These are phyloP conservation scores for Rhododendron mucronatum DNA, from an alignment of 148 eudicot species.

Conservation along the genomic window DNA sequence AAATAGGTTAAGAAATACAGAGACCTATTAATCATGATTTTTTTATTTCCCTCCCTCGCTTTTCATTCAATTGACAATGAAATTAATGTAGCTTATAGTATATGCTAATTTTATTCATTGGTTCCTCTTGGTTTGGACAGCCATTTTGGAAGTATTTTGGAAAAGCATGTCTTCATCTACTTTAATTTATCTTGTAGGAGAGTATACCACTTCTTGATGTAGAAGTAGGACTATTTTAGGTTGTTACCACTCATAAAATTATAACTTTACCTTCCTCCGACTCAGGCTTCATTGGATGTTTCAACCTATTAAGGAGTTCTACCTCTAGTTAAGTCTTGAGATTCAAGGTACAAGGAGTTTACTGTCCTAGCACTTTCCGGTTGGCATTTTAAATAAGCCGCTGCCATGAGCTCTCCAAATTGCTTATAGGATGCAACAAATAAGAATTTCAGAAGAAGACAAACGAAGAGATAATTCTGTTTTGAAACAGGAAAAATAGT, in stretches of 20 bases:
- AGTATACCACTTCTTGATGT: background rate
- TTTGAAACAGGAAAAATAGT: background rate
- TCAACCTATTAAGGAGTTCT: background rate
- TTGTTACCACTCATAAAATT: background rate
- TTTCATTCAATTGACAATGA: background rate
- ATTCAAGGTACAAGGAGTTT: background rate
- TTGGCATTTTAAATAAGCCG: background rate
- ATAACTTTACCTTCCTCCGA: background rate
- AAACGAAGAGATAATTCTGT: background rate
- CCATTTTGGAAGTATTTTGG: background rate
- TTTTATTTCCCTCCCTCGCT: too few relatives aligned
- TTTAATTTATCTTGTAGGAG: background rate
- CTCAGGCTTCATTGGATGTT: background rate
- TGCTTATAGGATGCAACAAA: background rate
- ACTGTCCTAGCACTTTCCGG: background rate
- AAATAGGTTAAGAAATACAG: background rate
- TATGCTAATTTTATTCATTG: background rate
- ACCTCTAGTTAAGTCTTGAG: background rate
- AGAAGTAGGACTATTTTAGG: background rate
- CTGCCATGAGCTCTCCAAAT: background rate
- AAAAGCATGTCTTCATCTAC: background rate
- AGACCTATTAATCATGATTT: background rate
- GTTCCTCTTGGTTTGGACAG: background rate
- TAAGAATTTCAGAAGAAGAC: background rate
- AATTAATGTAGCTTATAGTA: background rate